Base-by-base conservation (phyloP, 116 monocot genomes). In the Papilionanthe hybrid region DNA sequence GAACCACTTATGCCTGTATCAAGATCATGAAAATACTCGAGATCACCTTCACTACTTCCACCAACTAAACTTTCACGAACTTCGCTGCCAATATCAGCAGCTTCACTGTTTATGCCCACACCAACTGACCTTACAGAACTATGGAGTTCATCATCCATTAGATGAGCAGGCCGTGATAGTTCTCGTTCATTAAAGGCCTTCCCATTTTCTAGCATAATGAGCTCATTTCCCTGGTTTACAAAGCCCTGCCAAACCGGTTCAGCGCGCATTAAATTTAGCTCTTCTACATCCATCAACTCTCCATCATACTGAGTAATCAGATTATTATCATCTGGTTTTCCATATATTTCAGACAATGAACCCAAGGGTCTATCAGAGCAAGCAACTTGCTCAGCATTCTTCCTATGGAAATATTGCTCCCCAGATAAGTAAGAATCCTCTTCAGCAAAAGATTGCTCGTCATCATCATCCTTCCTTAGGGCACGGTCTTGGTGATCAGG, bases 221-320 rank as follows among this genome's bases (percentile, higher is more conserved):
- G 80, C 68, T 91, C 91, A 82, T 87, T 90, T 72, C 74, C 79
- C 78, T 98, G 94, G 49, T 87, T 80, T 67, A 93, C 92, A 86
- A 96, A 93, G 15, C 94, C 98, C 82, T 92, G 92, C 98, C 98
- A 98, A 63, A 91, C 87, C 47, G 98, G 91, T 45, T 98, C 98
- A 44, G 86, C 79, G 18, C 86, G 88, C 94, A 98, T 98, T 76
- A 93, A 85, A 75, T 91, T 88, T 23, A 92, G 81, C 81, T 94
- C 98, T 81, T 92, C 93, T 82, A 75, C 86, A 81, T 91, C 91
- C 87, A 96, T 87, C 71, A 96, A 86, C 43, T 92, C 87, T 13
- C 88, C 93, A 82, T 88, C 94, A 82, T 94, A 94, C 28, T 90
- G 84, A 83, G 87, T 80, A 55, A 93, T 92, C 83, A 96, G 68